phyloP scores from a whole-genome alignment of 305 asterid genomes.

The Solanum hybrid region DNA sequence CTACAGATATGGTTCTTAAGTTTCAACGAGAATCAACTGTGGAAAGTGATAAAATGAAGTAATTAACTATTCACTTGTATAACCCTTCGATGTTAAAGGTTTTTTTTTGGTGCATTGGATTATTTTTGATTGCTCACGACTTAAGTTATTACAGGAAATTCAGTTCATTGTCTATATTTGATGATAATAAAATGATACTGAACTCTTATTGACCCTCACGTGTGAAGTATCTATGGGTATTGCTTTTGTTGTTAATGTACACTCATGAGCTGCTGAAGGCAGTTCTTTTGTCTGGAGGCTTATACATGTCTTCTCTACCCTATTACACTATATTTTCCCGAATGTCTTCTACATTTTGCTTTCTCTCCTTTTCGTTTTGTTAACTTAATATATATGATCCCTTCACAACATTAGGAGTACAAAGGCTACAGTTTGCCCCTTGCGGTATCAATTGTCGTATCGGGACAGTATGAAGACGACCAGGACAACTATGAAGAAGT shows the following conservation, averaged over 20 bases:
- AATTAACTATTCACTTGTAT: background rate
- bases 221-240: background rate
- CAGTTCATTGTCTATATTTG: background rate
- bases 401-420: constrained; percentile 22
- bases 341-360: background rate
- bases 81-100: background rate
- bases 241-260: background rate
- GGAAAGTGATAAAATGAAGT: background rate
- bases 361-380: background rate
- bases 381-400: background rate
- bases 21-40: background rate
- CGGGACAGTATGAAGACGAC: constrained; percentile 93
- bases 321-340: background rate
- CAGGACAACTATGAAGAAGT: constrained; percentile 68
- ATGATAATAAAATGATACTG: background rate
- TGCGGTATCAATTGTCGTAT: constrained; percentile 65
- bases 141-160: background rate
- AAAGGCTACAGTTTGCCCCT: constrained; percentile 42
- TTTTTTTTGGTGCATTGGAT: background rate
- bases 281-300: background rate
- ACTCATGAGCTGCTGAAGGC: background rate
- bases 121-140: background rate
- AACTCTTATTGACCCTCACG: background rate
- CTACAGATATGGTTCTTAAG: background rate
- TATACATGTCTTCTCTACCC: background rate